Evolutionary conservation across 2,329 filamentous ascomycete genomes (phyloP).

Genomic region (Ophiognomonia clavigignenti-juglandacearum): DNA sequence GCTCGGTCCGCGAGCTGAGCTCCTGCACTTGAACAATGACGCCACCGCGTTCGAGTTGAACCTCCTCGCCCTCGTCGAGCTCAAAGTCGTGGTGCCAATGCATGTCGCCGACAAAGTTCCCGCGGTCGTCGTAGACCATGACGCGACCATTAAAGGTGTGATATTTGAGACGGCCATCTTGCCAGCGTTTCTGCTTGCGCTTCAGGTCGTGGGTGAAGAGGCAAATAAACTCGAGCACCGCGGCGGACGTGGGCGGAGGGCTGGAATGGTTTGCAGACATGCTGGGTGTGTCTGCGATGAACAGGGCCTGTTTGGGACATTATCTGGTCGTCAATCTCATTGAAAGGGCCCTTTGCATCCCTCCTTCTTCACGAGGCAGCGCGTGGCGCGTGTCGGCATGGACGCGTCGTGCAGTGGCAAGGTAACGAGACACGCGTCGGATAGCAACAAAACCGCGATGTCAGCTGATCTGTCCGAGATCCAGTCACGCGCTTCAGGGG

Average conservation of each 20-base stretch:
- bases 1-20: slow-evolving; percentile 64
- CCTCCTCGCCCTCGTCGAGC: slow-evolving; percentile 77
- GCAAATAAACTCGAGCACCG: slow-evolving; percentile 77
- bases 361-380: too few species aligned
- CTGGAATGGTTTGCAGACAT: slow-evolving; percentile 10
- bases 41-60: slow-evolving; percentile 70
- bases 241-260: slow-evolving; percentile 57
- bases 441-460: slow-evolving; percentile 4
- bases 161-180: slow-evolving; percentile 82
- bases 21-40: slow-evolving; percentile 79
- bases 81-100: slow-evolving; percentile 69
- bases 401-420: slow-evolving; percentile 4
- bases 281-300: not conserved
- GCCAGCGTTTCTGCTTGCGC: slow-evolving; percentile 88
- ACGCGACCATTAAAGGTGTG: slow-evolving; percentile 88
- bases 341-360: too few species aligned
- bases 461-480: slow-evolving; percentile 13
- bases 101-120: slow-evolving; percentile 77
- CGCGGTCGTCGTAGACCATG: slow-evolving; percentile 82
- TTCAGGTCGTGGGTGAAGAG: slow-evolving; percentile 82
- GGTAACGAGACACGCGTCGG: not conserved
- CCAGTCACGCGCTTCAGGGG: too few species aligned
- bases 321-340: too few species aligned
- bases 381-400: not conserved
- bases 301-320: too few species aligned